Evolutionary conservation across 371 early-diverging fungal genomes (phyloP), one percentile per base, ranked within the genome.

Genomic region (Choanephora cucurbitarum): DNA sequence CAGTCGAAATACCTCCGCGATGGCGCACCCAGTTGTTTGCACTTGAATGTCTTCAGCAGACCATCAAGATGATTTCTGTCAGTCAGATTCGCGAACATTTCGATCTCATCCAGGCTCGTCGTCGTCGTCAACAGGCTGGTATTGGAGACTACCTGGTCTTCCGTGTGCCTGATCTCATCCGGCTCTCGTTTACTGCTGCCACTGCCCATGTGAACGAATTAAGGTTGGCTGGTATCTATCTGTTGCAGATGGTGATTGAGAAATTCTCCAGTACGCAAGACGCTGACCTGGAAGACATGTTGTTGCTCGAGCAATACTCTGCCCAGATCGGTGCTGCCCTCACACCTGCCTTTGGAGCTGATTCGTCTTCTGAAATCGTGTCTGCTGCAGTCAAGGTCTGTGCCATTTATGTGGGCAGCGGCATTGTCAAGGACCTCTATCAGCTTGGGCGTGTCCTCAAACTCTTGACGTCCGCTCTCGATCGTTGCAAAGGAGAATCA

Each of bases 1-100:
- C 72, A 24, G 68, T 76, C 5, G 80, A 80, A 53, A 71, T 92
- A 13, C 83, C 92, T n/a, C 93, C 95, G 1, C 77, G 92, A 11
- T 95, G 95, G 95, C 68, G 91, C 24, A 95, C 94, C 0, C 93
- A 93, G 41, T 68, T 90, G 2, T 91, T 93, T 72, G 93, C 93
- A 3, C 59, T 95, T 2, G 77, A 83, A 45, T 91, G 91, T 56
- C 72, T 93, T 18, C 85, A 88, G 19, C 81, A 81, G 49, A 77
- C 90, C 5, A 75, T 93, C 24, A 73, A 82, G 28, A 64, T 85
- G 28, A 77, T 88, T 7, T 60, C 82, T 21, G 69, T 75, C 6
- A 81, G 82, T n/a, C 82, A 82, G 1, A 74, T 73, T 14, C 70
- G 69, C 0, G 89, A 87, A 47, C 91, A 92, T 66, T 80, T 91